These are phyloP conservation scores for Phoma sp. DNA, from an alignment of 2,329 filamentous ascomycete genomes.

Conservation along the genomic window DNA sequence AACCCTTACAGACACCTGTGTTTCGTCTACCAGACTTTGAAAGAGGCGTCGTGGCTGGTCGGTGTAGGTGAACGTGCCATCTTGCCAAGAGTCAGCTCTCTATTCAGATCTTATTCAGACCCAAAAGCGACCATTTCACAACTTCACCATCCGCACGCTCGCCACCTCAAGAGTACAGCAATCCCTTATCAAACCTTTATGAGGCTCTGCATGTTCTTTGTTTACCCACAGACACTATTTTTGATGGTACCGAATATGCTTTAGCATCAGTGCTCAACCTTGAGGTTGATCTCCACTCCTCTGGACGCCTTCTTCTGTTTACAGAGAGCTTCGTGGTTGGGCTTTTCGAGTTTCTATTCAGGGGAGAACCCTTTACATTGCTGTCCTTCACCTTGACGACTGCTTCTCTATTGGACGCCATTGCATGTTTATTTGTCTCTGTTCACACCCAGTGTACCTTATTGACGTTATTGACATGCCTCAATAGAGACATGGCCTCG, in stretches of 20 bases:
- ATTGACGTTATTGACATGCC: constrained; percentile 30
- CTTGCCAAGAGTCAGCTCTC: constrained; percentile 27
- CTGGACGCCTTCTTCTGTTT: constrained; percentile 8
- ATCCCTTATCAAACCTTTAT: constrained; percentile 22
- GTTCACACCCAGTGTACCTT: constrained; percentile 21
- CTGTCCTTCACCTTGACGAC: constrained; percentile 20
- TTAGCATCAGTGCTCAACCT: constrained; percentile 8
- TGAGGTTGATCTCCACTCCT: not conserved
- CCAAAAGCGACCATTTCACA: constrained; percentile 28
- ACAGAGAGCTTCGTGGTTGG: constrained; percentile 7
- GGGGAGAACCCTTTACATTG: constrained; percentile 19
- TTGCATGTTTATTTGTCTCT: constrained; percentile 10
- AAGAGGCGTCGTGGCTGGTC: not conserved
- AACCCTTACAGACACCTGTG: not conserved
- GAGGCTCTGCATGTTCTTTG: constrained; percentile 18
- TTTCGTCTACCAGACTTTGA: not conserved
- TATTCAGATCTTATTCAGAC: constrained; percentile 42
- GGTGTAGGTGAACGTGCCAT: not conserved
- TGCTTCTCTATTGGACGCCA: constrained; percentile 18
- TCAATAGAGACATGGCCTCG: not conserved
- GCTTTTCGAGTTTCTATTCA: constrained; percentile 6
- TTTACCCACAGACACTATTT: constrained; percentile 10
- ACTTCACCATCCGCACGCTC: constrained; percentile 20
- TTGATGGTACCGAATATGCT: constrained; percentile 7
- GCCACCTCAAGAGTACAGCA: constrained; percentile 19